Conservation (phyloP, 1,284 basidiomycete species). For the Cutaneotrichosporon sp. region DNA sequence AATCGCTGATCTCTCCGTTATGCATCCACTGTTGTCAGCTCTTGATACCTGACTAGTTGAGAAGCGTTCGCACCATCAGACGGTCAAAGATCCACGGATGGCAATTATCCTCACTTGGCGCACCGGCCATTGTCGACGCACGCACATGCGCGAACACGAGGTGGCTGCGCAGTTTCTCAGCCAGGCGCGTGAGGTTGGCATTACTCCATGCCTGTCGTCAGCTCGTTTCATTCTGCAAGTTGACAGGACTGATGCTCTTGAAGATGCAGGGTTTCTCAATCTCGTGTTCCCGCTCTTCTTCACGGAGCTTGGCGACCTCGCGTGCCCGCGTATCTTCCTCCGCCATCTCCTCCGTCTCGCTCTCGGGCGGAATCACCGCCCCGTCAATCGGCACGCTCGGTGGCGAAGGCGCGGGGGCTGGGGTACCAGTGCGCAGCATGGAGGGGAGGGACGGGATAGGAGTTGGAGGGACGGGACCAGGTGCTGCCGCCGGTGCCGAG, state of each 20-base stretch:
- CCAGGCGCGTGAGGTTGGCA: constrained; percentile 78
- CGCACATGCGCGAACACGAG: constrained; percentile 92
- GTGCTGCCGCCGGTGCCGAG: not conserved
- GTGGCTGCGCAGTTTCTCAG: constrained; percentile 92
- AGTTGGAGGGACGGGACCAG: not conserved
- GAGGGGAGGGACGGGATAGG: constrained; percentile 8
- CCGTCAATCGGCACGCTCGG: constrained; percentile 3
- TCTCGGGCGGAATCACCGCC: constrained; percentile 7
- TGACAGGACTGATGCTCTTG: constrained; percentile 87
- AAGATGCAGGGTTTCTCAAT: constrained; percentile 90
- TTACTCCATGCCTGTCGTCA: constrained; percentile 82
- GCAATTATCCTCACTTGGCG: constrained; percentile 85
- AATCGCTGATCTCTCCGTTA: constrained; percentile 82
- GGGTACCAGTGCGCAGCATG: constrained; percentile 21
- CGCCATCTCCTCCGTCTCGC: constrained; percentile 13
- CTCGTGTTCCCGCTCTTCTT: constrained; percentile 62
- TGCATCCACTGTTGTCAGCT: constrained; percentile 77
- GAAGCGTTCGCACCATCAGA: constrained; percentile 66
- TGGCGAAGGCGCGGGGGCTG: not conserved
- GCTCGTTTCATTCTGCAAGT: constrained; percentile 28
- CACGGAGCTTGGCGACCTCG: constrained; percentile 33
- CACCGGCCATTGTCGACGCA: constrained; percentile 66
- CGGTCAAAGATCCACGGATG: constrained; percentile 86
- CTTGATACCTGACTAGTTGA: not conserved
- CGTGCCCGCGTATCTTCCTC: constrained; percentile 27